Base-by-base conservation (phyloP, 192 early-diverging fungal species). In the Coemansia reversa region DNA sequence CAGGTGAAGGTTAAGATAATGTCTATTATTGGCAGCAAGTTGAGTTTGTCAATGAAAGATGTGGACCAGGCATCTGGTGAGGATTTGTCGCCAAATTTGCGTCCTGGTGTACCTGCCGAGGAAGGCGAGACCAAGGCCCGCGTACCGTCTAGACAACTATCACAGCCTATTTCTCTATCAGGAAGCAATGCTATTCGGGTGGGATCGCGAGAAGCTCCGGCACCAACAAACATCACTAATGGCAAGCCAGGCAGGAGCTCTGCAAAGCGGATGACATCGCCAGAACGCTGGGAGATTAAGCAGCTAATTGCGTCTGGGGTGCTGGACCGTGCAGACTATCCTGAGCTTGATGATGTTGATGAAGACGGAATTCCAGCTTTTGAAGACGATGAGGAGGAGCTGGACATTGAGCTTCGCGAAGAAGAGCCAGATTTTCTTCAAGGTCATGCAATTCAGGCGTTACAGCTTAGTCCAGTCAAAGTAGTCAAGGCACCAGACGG, bases 401-500 rank as follows among this genome's bases (percentile, higher is more conserved):
- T 99, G 51, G 97, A 99, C 72, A 92, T 99, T 74, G 97, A 99
- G 85, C 86, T 99, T 48, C 73, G 87, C 35, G 95, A 98, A 28
- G 94, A 97, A 29, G 97, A 98, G 60, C 97, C 97, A 5, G 77
- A 88, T 22, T 99, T 99, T 74, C 75, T 99, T 69, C 89, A 88
- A 55, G 97, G 97, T 14, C 97, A 99, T 62, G 93, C 92, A 0
- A 85, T 86, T 58, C 86, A 90, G 52, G 86, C 89, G 0, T 70
- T 97, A 22, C 88, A 94, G 59, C 82, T 99, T 16, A 91, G 88
- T 71, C 97, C 97, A 11, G 88, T 99, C 71, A 99, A 98, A 75
- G 92, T 99, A 24, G 93, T 99, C 45, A 98, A 98, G 77, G 96
- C 94, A 45, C 96, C 96, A 2, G 97, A 98, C 68, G 97, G 97